phyloP scores from a whole-genome alignment of 495 filamentous ascomycete genomes.

The Umbilicaria muhlenbergii region DNA sequence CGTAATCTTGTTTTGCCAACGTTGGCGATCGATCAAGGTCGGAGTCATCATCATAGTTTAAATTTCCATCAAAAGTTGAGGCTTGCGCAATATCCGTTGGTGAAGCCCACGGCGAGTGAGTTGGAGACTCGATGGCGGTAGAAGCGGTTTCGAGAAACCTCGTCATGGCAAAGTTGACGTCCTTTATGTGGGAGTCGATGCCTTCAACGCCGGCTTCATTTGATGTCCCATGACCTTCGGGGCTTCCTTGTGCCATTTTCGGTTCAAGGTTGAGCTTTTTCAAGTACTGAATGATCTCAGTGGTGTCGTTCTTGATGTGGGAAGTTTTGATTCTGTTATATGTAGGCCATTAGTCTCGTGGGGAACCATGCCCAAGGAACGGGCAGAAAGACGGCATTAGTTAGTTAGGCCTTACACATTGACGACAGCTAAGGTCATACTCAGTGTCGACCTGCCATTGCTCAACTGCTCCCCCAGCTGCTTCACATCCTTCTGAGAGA shows the following conservation, averaged over 20 bases:
- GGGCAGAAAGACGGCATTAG: too few relatives aligned
- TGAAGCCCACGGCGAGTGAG: conserved; percentile 2
- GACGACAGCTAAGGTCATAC: background rate
- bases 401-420: background rate
- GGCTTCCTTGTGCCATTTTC: background rate
- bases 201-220: background rate
- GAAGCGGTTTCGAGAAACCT: conserved; percentile 5
- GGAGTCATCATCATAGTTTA: background rate
- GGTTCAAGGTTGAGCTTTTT: background rate
- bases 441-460: background rate
- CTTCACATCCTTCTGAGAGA: conserved; percentile 3
- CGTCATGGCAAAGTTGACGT: background rate
- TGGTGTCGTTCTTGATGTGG: conserved; percentile 3
- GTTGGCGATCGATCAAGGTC: conserved; percentile 2
- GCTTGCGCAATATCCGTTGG: conserved; percentile 1
- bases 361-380: too few relatives aligned
- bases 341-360: background rate
- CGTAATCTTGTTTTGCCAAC: conserved; percentile 1
- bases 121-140: background rate
- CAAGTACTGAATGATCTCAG: conserved; percentile 2
- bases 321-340: conserved; percentile 1
- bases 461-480: background rate
- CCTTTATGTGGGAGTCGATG: background rate
- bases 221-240: background rate
- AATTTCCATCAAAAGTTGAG: background rate